Evolutionary conservation across 805 yeast species (phyloP), one percentile per base, ranked within the genome.

Genomic region (Wickerhamomyces hampshirensis): DNA sequence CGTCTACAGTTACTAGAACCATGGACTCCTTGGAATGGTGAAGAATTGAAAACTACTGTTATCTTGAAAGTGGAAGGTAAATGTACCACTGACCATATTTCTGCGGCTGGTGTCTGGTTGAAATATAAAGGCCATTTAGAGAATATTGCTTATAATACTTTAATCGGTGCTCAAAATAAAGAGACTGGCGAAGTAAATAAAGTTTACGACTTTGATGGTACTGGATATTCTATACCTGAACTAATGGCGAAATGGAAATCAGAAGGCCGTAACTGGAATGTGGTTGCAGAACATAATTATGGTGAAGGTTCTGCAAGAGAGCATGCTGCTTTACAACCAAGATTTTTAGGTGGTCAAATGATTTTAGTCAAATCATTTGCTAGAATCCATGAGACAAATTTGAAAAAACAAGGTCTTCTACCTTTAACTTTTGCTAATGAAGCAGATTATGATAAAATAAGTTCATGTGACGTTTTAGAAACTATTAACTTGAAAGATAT

Each of bases 221-320:
- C 72, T 31, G 71, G 69, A 28, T 77, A 73, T 54, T 75, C 88
- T 18, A 93, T 93, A 47, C 98, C 98, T n/a, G 97, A 87, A 50
- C 73, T 89, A 42, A 93, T 93, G 96, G 83, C 80, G 63, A 84
- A 84, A 62, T 93, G 97, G 97, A 89, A 91, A 61, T 68, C 77
- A 34, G 93, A 86, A 43, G 50, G 63, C 13, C 74, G 84, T 51
- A 93, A 94, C 15, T 91, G 98, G 98, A 73, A 79, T 48, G 97
- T 93, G 30, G 83, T 93, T 46, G 98, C 97, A 37, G 98, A 93
- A 62, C 96, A 93, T 60, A 91, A 91, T 65, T 93, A 91, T 57
- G 98, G 98, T 66, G 98, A 91, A 69, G 98, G 98, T 53, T 89
- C 97, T 33, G 97, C 98, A 23, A 84, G 98, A 75, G 98, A 91